Evolutionary conservation across 441 rosid genomes (phyloP), one percentile per base, ranked within the genome.

Genomic region (Gossypium lobatum): DNA sequence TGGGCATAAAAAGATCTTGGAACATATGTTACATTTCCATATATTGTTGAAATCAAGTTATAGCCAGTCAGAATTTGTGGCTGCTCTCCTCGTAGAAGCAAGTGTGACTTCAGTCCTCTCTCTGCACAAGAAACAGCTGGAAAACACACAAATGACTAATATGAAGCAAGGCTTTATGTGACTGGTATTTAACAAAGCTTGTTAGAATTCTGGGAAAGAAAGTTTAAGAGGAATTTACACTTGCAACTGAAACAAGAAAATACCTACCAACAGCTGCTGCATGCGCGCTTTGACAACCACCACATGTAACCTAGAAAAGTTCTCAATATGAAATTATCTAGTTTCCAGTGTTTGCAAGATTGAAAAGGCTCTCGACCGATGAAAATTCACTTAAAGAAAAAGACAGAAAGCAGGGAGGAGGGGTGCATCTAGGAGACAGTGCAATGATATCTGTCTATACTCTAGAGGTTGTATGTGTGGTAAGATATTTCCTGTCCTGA

Each of bases 211-310:
- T 17, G 25, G 7, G 14, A 21, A 39, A 72, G 9, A 17, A 26
- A 31, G 69, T 17, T 76, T 50, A 53, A 18, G 28, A 79, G 31
- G 71, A 34, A 57, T 64, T 46, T 17, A 50, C 59, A 16, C 14
- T 16, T 39, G 55, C 59, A n/a, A 50, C 16, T 53, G 55, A 34
- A 48, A 50, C 31, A 74, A 50, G 31, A 55, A 50, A 34, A 61
- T 31, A 72, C 85, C 79, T 83, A 86, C 97, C 97, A 81, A 88
- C 90, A 69, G 95, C 93, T 72, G 95, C 90, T 77, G 98, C 79
- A 77, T 95, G 96, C 9, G 97, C 97, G 64, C 97, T 95, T 86
- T 91, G 98, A 82, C 96, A 89, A 73, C 97, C 97, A 75, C 97
- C 97, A 77, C 97, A 95, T 7, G 97, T 91, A 80, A 92, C 96